Percentiles rank a stretch among this genome's conserved stretches.
These are phyloP conservation scores for Silybum marianum DNA, from an alignment of 129 eudicot genomes.

Conservation along the genomic window DNA sequence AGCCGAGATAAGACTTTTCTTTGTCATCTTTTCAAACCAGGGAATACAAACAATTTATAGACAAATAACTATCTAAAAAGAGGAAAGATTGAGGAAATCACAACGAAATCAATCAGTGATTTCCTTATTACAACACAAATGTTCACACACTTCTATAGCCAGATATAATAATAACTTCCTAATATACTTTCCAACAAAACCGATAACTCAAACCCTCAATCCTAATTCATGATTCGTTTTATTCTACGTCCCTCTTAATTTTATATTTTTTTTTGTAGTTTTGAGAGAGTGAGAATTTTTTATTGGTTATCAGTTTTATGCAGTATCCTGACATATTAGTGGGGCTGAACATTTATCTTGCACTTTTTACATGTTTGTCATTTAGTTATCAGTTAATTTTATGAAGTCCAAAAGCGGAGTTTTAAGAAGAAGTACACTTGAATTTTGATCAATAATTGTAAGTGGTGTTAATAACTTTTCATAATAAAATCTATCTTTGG, in stretches of 20 bases:
- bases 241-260: not conserved
- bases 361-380: not conserved
- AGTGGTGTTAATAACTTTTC: constrained; percentile 3
- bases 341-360: not conserved
- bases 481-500: not conserved
- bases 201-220: not conserved
- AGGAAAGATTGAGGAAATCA: not conserved
- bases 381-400: not conserved
- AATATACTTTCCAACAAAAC: too few relatives aligned
- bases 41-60: not conserved
- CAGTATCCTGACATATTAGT: not conserved
- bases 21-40: too few relatives aligned
- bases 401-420: too few relatives aligned
- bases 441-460: not conserved
- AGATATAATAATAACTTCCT: too few relatives aligned
- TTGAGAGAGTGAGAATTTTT: not conserved
- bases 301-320: not conserved
- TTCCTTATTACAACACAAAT: not conserved
- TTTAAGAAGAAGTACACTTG: too few relatives aligned
- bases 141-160: too few relatives aligned
- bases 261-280: not conserved
- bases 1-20: not conserved
- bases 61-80: not conserved
- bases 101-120: not conserved
- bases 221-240: not conserved